Percentiles rank a stretch among this genome's conserved stretches.
These are phyloP conservation scores for Tricholoma hemisulphureum DNA, from an alignment of 768 basidiomycete species.

Conservation along the genomic window DNA sequence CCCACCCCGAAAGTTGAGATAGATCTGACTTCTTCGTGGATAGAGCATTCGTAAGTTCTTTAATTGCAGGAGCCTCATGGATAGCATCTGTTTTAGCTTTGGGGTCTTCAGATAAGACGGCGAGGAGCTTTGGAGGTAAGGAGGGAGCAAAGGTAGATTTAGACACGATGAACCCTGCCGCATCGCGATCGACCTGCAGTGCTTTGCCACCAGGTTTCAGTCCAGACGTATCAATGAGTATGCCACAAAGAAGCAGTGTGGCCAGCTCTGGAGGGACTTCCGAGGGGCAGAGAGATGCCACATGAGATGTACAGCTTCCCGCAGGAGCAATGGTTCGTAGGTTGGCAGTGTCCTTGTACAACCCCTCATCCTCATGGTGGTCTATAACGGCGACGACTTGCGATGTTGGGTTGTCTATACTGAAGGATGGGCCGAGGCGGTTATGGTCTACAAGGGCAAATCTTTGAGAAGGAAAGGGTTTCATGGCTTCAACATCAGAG, in stretches of 20 bases:
- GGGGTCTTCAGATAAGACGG: constrained; percentile 10
- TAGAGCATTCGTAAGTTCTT: constrained; percentile 48
- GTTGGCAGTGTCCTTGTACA: constrained; percentile 56
- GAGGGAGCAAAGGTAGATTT: constrained; percentile 44
- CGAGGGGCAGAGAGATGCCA: constrained; percentile 35
- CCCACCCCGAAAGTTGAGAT: constrained; percentile 61
- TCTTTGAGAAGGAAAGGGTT: constrained; percentile 48
- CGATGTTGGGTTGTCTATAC: constrained; percentile 35
- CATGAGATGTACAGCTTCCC: constrained; percentile 78
- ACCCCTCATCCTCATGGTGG: constrained; percentile 86
- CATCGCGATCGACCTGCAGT: constrained; percentile 55
- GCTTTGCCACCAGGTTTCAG: constrained; percentile 81
- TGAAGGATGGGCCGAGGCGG: constrained; percentile 48
- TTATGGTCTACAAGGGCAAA: constrained; percentile 95
- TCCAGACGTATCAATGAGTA: constrained; percentile 85
- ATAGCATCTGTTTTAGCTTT: constrained; percentile 26
- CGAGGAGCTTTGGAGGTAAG: constrained; percentile 19
- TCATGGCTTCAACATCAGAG: constrained; percentile 57
- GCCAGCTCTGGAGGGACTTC: constrained; percentile 63
- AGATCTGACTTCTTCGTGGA: constrained; percentile 63
- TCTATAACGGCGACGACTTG: constrained; percentile 81
- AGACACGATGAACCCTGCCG: constrained; percentile 64
- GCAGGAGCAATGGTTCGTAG: constrained; percentile 66
- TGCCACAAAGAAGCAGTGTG: constrained; percentile 73
- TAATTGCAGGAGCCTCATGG: constrained; percentile 42